These are phyloP conservation scores for Cryptococcus sp. DNA, from an alignment of 1,284 basidiomycete species.

Conservation along the genomic window DNA sequence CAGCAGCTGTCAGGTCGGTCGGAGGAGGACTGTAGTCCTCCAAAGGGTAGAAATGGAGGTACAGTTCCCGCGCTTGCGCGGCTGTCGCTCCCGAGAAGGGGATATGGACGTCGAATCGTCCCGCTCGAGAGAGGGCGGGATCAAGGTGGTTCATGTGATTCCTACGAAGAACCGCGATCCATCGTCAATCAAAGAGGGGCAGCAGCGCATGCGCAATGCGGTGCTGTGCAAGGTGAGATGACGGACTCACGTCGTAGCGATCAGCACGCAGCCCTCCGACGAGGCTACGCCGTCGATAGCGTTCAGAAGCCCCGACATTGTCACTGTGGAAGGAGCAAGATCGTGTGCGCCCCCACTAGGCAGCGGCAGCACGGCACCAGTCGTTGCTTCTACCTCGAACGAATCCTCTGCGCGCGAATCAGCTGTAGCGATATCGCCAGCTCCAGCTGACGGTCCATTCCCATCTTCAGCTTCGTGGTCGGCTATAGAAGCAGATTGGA, in stretches of 20 bases:
- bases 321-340: slow-evolving; percentile 29
- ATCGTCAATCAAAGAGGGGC: neutral
- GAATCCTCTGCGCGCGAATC: neutral
- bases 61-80: slow-evolving; percentile 69
- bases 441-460: neutral
- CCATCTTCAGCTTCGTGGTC: neutral
- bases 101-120: slow-evolving; percentile 33
- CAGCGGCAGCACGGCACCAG: neutral
- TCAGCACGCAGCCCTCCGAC: slow-evolving; percentile 24
- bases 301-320: slow-evolving; percentile 36
- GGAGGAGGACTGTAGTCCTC: slow-evolving; percentile 21
- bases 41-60: slow-evolving; percentile 83
- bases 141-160: slow-evolving; percentile 38
- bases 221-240: neutral
- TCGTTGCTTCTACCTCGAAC: neutral
- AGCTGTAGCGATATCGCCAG: neutral
- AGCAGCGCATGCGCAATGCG: no score
- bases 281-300: slow-evolving; percentile 41
- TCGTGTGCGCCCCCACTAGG: slow-evolving; percentile 13
- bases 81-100: slow-evolving; percentile 62
- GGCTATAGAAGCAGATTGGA: neutral
- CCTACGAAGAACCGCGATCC: neutral
- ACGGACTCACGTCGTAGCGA: slow-evolving; percentile 16
- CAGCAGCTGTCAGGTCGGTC: neutral
- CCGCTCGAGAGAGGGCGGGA: slow-evolving; percentile 39